Conservation (phyloP, 306 rosid genomes). For the Comarum palustre region DNA sequence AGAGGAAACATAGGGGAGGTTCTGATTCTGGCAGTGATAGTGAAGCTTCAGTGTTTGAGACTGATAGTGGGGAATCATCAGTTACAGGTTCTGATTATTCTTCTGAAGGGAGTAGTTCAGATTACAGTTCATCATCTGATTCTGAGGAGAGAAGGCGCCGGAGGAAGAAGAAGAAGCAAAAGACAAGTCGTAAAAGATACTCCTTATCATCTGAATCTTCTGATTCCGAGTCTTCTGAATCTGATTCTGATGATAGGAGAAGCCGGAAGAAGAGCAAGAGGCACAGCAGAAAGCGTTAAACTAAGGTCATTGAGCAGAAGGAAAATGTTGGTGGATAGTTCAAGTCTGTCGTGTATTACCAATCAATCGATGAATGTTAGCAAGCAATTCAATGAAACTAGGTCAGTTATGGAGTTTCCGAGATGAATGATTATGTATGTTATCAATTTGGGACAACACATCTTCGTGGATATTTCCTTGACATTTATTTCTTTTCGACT, state of each 20-base stretch:
- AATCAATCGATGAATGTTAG: not conserved
- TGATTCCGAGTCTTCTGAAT: conserved; percentile 54
- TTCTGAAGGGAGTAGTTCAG: conserved; percentile 68
- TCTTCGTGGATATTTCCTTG: not conserved
- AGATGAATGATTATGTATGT: conserved; percentile 1
- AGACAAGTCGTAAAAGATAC: conserved; percentile 53
- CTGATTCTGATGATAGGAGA: conserved; percentile 69
- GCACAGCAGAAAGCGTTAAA: conserved; percentile 47
- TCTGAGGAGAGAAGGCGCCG: conserved; percentile 69
- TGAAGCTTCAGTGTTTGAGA: conserved; percentile 91
- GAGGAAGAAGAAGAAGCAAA: conserved; percentile 73
- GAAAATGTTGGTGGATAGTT: conserved; percentile 9
- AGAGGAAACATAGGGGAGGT: conserved; percentile 65
- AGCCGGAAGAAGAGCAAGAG: conserved; percentile 65
- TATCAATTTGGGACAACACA: not conserved
- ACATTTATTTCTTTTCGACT: not conserved
- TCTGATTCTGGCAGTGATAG: conserved; percentile 67
- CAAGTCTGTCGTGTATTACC: not conserved
- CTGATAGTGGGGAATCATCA: conserved; percentile 79
- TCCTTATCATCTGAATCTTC: conserved; percentile 82
- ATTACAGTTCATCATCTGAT: conserved; percentile 71
- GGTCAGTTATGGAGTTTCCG: not conserved
- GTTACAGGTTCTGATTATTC: conserved; percentile 69
- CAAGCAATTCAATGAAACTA: not conserved
- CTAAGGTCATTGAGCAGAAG: conserved; percentile 21